phyloP scores from a whole-genome alignment of 2,329 filamentous ascomycete species.

The Aspergillus ochraceus region DNA sequence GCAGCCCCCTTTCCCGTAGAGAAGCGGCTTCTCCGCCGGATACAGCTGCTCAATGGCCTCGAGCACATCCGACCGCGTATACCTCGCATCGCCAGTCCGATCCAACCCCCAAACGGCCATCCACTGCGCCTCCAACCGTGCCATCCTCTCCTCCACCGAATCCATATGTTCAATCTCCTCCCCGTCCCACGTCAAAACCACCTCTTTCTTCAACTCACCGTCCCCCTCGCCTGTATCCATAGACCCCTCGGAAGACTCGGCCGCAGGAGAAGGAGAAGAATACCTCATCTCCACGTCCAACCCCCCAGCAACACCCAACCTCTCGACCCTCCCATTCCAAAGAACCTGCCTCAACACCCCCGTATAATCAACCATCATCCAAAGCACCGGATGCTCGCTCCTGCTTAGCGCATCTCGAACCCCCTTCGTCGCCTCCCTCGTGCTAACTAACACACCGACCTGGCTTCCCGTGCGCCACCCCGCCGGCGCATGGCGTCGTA shows the following conservation, averaged over 20 bases:
- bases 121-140: slow-evolving; percentile 27
- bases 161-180: slow-evolving; percentile 35
- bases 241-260: too few species aligned
- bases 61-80: slow-evolving; percentile 24
- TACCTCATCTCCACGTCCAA: slow-evolving; percentile 41
- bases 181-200: slow-evolving; percentile 40
- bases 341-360: slow-evolving; percentile 43
- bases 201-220: slow-evolving; percentile 22
- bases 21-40: slow-evolving; percentile 26
- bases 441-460: slow-evolving; percentile 69
- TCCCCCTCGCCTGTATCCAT: slow-evolving; percentile 10
- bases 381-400: slow-evolving; percentile 71
- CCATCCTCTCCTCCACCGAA: slow-evolving; percentile 28
- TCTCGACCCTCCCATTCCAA: slow-evolving; percentile 45
- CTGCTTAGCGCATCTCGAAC: slow-evolving; percentile 69
- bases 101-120: slow-evolving; percentile 26
- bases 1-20: slow-evolving; percentile 1
- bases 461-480: slow-evolving; percentile 68
- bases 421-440: slow-evolving; percentile 72
- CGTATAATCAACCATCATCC: slow-evolving; percentile 45
- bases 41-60: slow-evolving; percentile 28
- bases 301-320: slow-evolving; percentile 36
- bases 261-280: neutral
- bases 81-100: slow-evolving; percentile 10
- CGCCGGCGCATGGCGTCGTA: slow-evolving; percentile 65